Conservation (phyloP, 176 grass and related monocot species). For the Cenchrus fungigraminus region DNA sequence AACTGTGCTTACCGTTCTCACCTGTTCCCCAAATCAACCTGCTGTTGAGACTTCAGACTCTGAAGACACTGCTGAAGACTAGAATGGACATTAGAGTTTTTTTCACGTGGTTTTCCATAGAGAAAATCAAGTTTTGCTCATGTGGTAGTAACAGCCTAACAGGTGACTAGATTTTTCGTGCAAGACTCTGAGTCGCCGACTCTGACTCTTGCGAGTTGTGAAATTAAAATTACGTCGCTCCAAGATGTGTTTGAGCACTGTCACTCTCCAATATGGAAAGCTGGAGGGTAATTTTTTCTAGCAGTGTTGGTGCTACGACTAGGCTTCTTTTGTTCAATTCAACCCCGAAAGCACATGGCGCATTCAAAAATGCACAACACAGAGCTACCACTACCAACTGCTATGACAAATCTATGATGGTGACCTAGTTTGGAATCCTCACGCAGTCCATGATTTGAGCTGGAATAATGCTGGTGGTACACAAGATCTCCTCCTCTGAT, state of each 20-base stretch:
- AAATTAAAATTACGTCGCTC: not conserved
- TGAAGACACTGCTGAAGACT: not conserved
- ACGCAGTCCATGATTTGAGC: not conserved
- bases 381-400: not conserved
- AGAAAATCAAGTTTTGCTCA: not conserved
- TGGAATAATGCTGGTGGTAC: not conserved
- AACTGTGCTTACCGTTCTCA: slow-evolving; percentile 3
- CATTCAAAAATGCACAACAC: not conserved
- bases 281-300: not conserved
- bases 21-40: not conserved
- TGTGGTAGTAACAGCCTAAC: not conserved
- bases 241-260: not conserved
- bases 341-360: not conserved
- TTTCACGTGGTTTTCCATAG: not conserved
- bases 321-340: not conserved
- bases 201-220: too few species aligned
- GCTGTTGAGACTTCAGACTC: not conserved
- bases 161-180: not conserved
- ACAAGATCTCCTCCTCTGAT: not conserved
- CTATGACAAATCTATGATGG: not conserved
- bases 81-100: not conserved
- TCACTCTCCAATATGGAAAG: not conserved
- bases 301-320: not conserved
- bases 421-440: not conserved
- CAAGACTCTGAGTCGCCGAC: not conserved